Percentiles rank a stretch among this genome's conserved stretches.
Evolutionary conservation across 768 basidiomycete genomes (phyloP).

Genomic region (Tylopilus felleus): DNA sequence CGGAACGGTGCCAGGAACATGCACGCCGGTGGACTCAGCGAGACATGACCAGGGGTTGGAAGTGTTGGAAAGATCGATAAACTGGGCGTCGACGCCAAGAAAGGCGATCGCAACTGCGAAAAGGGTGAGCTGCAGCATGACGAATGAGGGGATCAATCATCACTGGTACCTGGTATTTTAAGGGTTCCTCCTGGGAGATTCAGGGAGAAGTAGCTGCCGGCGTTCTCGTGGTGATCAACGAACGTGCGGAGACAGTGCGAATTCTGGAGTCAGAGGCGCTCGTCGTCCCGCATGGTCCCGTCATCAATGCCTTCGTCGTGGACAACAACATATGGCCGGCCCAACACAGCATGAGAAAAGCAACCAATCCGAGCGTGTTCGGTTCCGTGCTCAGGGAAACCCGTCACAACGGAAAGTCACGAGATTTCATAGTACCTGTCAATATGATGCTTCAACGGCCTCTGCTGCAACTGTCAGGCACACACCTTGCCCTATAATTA

Average conservation of each 20-base stretch:
- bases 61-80: conserved; percentile 10
- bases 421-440: not conserved
- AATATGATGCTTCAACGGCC: not conserved
- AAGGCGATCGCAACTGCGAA: conserved; percentile 3
- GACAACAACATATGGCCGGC: not conserved
- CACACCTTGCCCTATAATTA: not conserved
- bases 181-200: not conserved
- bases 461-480: not conserved
- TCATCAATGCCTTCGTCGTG: not conserved
- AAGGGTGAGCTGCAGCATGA: conserved; percentile 11
- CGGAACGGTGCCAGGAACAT: conserved; percentile 26
- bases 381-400: not conserved
- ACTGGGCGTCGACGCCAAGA: conserved; percentile 11
- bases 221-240: not conserved
- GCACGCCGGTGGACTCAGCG: conserved; percentile 28
- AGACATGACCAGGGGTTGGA: conserved; percentile 20
- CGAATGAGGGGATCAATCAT: not conserved
- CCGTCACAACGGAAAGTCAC: not conserved
- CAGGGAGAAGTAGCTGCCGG: not conserved
- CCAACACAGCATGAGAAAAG: not conserved
- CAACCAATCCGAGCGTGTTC: not conserved
- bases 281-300: not conserved
- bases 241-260: conserved; percentile 1
- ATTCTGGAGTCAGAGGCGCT: not conserved
- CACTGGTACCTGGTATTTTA: not conserved